A percentile compares a stretch with the other conserved stretches of the same genome.
These are phyloP conservation scores for Boletus huronensis DNA, from an alignment of 768 basidiomycete species.

Conservation along the genomic window DNA sequence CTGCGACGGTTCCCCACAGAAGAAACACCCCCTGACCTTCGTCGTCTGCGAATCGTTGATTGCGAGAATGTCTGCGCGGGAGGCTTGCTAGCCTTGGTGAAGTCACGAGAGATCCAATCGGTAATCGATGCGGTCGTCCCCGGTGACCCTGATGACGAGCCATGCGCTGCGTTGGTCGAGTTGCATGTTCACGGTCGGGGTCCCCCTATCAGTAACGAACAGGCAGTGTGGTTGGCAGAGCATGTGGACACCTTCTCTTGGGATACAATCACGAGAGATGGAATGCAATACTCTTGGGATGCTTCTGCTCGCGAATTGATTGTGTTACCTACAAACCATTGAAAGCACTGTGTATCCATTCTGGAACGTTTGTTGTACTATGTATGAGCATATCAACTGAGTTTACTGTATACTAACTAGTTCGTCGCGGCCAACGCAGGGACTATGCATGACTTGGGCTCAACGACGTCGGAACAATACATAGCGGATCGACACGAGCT, in stretches of 20 bases:
- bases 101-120: conserved; percentile 1
- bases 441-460: no score
- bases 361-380: no score
- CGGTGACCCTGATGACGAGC: background rate
- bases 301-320: background rate
- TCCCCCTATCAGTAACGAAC: background rate
- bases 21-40: conserved; percentile 1
- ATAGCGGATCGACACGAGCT: no score
- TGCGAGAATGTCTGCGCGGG: background rate
- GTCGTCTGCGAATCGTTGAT: conserved; percentile 5
- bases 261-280: conserved; percentile 3
- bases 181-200: conserved; percentile 4
- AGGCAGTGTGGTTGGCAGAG: conserved; percentile 4
- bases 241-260: conserved; percentile 5
- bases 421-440: no score
- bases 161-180: conserved; percentile 2
- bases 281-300: conserved; percentile 3
- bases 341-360: background rate
- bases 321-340: background rate
- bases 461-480: no score
- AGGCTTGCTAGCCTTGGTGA: background rate
- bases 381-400: no score
- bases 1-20: background rate
- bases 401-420: no score
- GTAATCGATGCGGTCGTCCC: background rate